These are phyloP conservation scores for Starmerella cellae DNA, from an alignment of 805 yeast genomes.

Conservation along the genomic window DNA sequence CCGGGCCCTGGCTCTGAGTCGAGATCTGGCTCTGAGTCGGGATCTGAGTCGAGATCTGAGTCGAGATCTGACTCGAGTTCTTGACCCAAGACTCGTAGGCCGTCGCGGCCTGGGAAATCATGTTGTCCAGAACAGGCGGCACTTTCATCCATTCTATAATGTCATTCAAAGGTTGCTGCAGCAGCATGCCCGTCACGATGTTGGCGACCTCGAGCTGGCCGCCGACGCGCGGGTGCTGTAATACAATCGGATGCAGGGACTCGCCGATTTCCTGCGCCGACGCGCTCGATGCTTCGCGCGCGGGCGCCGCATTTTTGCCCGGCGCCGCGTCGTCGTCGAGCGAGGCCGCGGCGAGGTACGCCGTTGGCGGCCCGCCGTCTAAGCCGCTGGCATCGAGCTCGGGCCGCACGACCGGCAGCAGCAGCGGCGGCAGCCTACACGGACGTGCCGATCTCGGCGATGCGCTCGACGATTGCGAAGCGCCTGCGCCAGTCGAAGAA, in stretches of 20 bases:
- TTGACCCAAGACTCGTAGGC: not conserved
- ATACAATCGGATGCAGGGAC: conserved; percentile 76
- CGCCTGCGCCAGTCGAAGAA: conserved; percentile 79
- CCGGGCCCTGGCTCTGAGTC: no score
- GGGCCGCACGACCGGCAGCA: conserved; percentile 56
- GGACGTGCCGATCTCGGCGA: conserved; percentile 75
- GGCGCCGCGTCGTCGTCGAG: not conserved
- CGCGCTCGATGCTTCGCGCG: no score
- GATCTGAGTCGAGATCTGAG: no score
- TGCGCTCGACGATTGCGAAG: conserved; percentile 88
- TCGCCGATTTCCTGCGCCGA: conserved; percentile 54
- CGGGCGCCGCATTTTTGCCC: no score
- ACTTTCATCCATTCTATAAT: conserved; percentile 74
- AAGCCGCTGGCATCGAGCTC: conserved; percentile 83
- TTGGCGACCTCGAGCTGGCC: conserved; percentile 78
- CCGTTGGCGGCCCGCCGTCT: conserved; percentile 90
- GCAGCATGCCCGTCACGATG: conserved; percentile 89
- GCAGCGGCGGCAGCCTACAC: conserved; percentile 45
- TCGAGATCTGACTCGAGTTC: no score
- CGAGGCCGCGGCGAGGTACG: conserved; percentile 41
- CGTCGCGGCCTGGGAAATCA: conserved; percentile 31
- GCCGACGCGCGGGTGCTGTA: conserved; percentile 61
- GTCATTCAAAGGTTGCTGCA: conserved; percentile 78
- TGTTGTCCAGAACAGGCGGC: conserved; percentile 67
- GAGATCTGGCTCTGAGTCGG: no score